phyloP scores from a whole-genome alignment of 345 rosid genomes.

The Xanthoceras sorbifolium region DNA sequence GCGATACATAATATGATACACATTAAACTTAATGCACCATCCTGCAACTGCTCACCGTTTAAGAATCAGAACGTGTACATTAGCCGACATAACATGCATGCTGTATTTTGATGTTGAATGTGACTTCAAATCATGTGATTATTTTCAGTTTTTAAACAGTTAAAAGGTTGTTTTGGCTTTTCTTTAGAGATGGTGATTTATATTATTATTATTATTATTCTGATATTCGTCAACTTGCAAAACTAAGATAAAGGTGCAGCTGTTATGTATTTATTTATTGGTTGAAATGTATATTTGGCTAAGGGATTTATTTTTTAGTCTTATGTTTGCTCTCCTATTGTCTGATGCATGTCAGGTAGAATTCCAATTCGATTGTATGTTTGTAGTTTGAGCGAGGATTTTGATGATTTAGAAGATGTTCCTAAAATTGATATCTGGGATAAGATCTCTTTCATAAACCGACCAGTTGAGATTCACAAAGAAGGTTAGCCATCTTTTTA shows the following conservation, averaged over 20 bases:
- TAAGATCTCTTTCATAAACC: constrained; percentile 70
- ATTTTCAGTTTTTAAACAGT: background rate
- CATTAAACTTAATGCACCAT: background rate
- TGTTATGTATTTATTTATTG: background rate
- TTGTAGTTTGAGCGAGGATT: constrained; percentile 50
- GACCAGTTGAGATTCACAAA: constrained; percentile 63
- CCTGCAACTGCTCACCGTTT: background rate
- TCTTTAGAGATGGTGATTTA: background rate
- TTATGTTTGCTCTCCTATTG: constrained; percentile 2
- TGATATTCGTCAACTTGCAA: background rate
- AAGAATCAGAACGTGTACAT: background rate
- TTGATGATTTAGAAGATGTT: constrained; percentile 68
- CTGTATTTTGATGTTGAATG: background rate
- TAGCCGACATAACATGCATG: background rate
- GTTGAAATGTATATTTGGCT: background rate
- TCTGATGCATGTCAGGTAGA: constrained; percentile 51
- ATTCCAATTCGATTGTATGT: constrained; percentile 83
- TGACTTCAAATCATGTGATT: background rate
- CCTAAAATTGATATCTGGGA: constrained; percentile 79
- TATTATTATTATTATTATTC: background rate
- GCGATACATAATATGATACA: background rate
- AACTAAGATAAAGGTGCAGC: background rate
- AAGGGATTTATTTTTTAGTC: background rate
- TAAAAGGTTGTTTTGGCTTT: background rate
- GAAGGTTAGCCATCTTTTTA: constrained; percentile 51